Conservation (phyloP, 139 green algal species). For the Chlorella sp. region DNA sequence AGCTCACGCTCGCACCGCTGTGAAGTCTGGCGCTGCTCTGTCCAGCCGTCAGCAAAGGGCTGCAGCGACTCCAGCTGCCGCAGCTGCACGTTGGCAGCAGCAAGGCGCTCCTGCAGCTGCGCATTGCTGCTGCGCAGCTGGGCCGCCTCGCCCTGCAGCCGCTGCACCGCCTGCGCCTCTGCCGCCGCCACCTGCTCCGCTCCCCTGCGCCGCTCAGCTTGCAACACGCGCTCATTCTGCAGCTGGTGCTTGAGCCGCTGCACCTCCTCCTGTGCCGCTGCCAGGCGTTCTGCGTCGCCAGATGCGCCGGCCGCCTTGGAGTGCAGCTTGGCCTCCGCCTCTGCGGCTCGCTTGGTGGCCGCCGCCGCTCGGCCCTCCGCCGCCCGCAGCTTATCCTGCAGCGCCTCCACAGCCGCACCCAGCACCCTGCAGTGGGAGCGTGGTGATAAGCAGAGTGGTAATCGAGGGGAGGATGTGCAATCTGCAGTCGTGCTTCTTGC, state of each 20-base stretch:
- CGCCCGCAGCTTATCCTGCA: neutral
- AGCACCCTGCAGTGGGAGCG: neutral
- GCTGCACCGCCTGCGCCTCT: neutral
- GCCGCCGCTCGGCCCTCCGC: neutral
- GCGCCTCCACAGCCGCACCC: neutral
- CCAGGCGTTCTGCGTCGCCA: neutral
- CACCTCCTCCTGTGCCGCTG: neutral
- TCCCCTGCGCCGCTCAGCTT: too few species aligned
- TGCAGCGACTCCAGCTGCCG: neutral
- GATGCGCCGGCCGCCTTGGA: neutral
- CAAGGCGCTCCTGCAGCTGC: neutral
- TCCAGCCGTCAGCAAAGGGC: neutral
- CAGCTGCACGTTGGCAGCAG: neutral
- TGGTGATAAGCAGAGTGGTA: too few species aligned
- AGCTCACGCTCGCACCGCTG: neutral
- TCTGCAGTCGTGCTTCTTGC: too few species aligned
- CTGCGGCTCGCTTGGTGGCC: neutral
- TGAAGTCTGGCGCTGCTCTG: neutral
- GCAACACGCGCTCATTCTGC: neutral
- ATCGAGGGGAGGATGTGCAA: too few species aligned
- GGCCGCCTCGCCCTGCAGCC: neutral
- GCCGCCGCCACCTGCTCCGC: neutral
- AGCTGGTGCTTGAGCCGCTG: neutral
- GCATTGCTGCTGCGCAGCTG: slow-evolving; percentile 2
- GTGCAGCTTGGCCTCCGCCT: neutral